Conservation (phyloP, 129 eudicot species). For the Helianthus tuberosus region DNA sequence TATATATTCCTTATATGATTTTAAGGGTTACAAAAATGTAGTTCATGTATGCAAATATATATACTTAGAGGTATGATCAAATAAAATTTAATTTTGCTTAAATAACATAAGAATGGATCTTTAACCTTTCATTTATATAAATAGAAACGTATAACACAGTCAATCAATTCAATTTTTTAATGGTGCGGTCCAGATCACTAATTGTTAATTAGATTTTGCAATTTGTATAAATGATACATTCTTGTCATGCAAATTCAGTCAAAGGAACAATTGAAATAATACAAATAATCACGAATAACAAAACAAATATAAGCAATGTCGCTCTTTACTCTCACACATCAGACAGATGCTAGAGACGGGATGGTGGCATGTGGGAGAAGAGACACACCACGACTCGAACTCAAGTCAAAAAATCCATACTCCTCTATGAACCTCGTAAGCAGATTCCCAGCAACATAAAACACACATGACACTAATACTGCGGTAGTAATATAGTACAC, state of each 20-base stretch:
- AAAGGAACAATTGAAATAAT: background rate
- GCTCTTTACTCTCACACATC: background rate
- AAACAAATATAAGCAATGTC: background rate
- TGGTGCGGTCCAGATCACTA: too few relatives aligned
- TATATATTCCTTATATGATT: too few relatives aligned
- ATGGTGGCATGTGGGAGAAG: background rate
- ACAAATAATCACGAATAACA: background rate
- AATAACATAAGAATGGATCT: too few relatives aligned
- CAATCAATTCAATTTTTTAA: too few relatives aligned
- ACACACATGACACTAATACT: conserved; percentile 50
- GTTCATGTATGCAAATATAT: too few relatives aligned
- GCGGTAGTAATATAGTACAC: background rate
- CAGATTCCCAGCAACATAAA: conserved; percentile 54
- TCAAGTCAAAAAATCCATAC: conserved; percentile 42
- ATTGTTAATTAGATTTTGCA: background rate
- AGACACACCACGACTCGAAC: conserved; percentile 15
- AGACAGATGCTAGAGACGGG: conserved; percentile 20
- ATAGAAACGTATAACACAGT: too few relatives aligned
- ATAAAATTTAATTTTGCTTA: too few relatives aligned
- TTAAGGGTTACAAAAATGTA: too few relatives aligned
- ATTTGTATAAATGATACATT: conserved; percentile 1
- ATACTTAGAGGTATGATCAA: too few relatives aligned
- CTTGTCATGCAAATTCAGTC: background rate
- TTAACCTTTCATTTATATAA: too few relatives aligned
- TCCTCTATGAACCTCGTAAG: conserved; percentile 38